phyloP scores from a whole-genome alignment of 75 land plant genomes.

The Sequoiadendron giganteum region DNA sequence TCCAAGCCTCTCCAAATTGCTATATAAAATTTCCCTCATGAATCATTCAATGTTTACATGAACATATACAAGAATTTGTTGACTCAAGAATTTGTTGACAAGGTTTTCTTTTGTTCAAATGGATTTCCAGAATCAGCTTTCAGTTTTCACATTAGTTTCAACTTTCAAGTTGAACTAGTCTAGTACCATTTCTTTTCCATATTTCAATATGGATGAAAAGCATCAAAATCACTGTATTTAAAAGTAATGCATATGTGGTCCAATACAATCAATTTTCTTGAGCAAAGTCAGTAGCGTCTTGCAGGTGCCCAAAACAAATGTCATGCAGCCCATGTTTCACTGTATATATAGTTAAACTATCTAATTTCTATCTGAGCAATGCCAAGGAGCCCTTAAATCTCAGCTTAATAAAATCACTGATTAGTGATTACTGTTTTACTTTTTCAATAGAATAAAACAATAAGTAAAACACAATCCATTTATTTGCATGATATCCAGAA shows the following conservation, averaged over 20 bases:
- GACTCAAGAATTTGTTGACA: not conserved
- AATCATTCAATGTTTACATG: too few species aligned
- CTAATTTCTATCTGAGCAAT: not conserved
- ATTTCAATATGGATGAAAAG: too few species aligned
- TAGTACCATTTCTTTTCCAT: too few species aligned
- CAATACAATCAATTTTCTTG: not conserved
- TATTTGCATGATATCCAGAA: not conserved
- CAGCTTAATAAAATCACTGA: not conserved
- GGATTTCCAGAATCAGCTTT: too few species aligned
- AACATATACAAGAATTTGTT: too few species aligned
- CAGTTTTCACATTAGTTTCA: not conserved
- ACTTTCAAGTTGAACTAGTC: too few species aligned
- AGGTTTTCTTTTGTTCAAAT: not conserved
- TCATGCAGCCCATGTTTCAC: not conserved
- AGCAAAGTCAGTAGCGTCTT: not conserved
- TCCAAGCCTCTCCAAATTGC: not conserved
- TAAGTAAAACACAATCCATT: not conserved
- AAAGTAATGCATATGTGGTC: too few species aligned
- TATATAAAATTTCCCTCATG: not conserved
- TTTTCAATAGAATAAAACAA: not conserved
- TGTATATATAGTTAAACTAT: not conserved
- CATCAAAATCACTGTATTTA: too few species aligned
- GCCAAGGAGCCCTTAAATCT: not conserved
- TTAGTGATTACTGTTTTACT: not conserved
- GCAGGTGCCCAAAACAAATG: not conserved